phyloP scores from a whole-genome alignment of 2,329 filamentous ascomycete species.

The Atkinsonella hypoxylon region DNA sequence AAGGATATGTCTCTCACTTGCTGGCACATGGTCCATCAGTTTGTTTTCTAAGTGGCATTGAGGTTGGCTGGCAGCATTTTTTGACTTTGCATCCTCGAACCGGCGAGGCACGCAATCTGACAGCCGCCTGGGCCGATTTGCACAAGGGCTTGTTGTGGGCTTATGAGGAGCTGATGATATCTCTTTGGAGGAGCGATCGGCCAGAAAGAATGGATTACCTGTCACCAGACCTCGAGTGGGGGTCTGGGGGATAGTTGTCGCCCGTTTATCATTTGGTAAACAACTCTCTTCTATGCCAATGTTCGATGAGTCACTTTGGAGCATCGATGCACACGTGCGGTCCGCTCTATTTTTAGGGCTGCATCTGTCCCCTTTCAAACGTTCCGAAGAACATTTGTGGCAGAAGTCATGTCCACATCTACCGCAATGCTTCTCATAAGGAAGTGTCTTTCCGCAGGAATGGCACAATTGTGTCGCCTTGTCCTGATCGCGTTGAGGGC shows the following conservation, averaged over 20 bases:
- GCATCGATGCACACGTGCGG: background rate
- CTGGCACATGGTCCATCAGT: background rate
- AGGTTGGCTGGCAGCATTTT: constrained; percentile 8
- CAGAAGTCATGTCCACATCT: constrained; percentile 41
- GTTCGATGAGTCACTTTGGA: too few species aligned
- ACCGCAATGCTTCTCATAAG: constrained; percentile 27
- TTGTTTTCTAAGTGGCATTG: constrained; percentile 16
- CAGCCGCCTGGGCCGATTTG: constrained; percentile 10
- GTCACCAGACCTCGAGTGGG: constrained; percentile 10
- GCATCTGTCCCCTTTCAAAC: constrained; percentile 7
- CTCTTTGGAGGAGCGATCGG: constrained; percentile 15
- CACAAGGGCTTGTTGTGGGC: constrained; percentile 10
- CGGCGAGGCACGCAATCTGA: constrained; percentile 20
- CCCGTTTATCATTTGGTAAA: too few species aligned
- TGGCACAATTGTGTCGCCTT: constrained; percentile 33
- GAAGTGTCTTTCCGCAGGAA: constrained; percentile 32
- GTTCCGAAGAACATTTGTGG: constrained; percentile 29
- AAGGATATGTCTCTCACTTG: constrained; percentile 18
- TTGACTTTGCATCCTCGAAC: constrained; percentile 7
- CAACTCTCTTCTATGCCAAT: too few species aligned
- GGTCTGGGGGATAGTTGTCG: background rate
- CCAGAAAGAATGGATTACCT: constrained; percentile 22
- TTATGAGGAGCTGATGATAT: constrained; percentile 12
- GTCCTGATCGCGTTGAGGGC: constrained; percentile 9
- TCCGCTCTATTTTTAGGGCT: background rate